phyloP scores from a whole-genome alignment of 768 basidiomycete genomes.

The Auricularia sp. region DNA sequence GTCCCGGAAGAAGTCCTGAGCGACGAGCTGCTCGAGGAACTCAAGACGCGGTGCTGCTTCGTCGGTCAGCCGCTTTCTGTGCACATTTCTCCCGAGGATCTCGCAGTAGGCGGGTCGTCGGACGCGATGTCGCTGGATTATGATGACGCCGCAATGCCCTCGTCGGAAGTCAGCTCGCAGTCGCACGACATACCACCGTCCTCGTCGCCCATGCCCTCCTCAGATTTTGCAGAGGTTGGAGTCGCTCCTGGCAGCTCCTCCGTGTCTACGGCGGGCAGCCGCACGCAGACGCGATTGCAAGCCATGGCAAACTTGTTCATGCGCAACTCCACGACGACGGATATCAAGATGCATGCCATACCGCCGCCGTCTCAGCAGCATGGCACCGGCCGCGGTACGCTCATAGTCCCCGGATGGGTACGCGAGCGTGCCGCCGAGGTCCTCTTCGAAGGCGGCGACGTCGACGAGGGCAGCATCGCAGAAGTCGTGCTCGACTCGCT shows the following conservation, averaged over 20 bases:
- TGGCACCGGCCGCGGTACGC: constrained; percentile 64
- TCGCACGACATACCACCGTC: constrained; percentile 12
- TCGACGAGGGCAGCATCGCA: constrained; percentile 76
- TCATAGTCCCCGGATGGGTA: constrained; percentile 91
- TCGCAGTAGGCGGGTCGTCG: constrained; percentile 3
- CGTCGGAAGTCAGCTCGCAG: constrained; percentile 33
- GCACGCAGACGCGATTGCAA: constrained; percentile 42
- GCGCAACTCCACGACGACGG: constrained; percentile 67
- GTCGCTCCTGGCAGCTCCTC: neutral
- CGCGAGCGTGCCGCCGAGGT: constrained; percentile 86
- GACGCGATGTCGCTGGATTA: constrained; percentile 20
- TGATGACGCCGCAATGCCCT: constrained; percentile 39
- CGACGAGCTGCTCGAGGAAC: constrained; percentile 74
- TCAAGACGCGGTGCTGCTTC: constrained; percentile 84
- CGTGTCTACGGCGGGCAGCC: neutral
- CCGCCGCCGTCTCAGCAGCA: constrained; percentile 57
- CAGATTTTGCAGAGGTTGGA: neutral
- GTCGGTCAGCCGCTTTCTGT: constrained; percentile 51
- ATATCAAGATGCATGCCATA: constrained; percentile 56
- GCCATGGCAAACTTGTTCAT: constrained; percentile 60
- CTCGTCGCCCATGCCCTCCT: constrained; percentile 33
- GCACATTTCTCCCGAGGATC: neutral
- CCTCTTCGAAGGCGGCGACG: constrained; percentile 80
- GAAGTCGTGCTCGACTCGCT: constrained; percentile 72
- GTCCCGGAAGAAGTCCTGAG: constrained; percentile 76